Base-by-base conservation (phyloP, 2,329 filamentous ascomycete genomes). In the Emmonsiellopsis sp. region DNA sequence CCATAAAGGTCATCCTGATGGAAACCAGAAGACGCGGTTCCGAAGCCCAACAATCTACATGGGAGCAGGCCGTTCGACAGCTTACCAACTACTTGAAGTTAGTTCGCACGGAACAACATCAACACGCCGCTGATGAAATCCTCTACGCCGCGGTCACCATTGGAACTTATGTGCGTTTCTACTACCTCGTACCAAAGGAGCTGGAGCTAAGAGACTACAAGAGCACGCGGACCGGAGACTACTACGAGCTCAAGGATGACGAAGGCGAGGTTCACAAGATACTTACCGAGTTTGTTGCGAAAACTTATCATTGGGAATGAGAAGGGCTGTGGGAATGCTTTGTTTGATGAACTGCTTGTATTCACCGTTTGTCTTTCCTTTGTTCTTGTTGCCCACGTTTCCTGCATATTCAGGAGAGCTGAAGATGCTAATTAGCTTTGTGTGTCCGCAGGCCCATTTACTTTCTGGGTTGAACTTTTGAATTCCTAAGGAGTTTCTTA, bases 41-140 rank as follows among this genome's bases (percentile, higher is more conserved):
- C 31, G 50, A 52, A 34, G 46, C 40, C 11, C 32, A 45, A 8
- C 21, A 6, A 36, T 31, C 42, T 13, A 37, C 13, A 27, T 47
- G 51, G 51, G 13, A 9, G 3, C 32, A 53, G 3, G n/a, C 32
- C 27, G 27, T 37, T 32, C 5, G 17, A 4, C 42, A 48, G 43
- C 51, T 53, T 10, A 17, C 43, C 17, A 31, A 37, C 9, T 53
- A 53, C 42, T 33, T 53, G 43, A 48, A 47, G 36, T 21, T 53
- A 14, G 51, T 53, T 36, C 51, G 42, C 21, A 13, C 21, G 34
- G 51, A 53, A 32, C 42, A 53, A 17, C 21, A 27, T 27, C 21
- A 27, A 27, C n/a, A 32, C 2, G n/a, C 6, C 13, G n/a, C 5
- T 5, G 13, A 47, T 9, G 42, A 40, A 13, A 34, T 7, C 3